Percentiles rank a stretch among this genome's conserved stretches.
phyloP scores from a whole-genome alignment of 2,329 filamentous ascomycete species.

The Phyllosticta paracitricarpa region DNA sequence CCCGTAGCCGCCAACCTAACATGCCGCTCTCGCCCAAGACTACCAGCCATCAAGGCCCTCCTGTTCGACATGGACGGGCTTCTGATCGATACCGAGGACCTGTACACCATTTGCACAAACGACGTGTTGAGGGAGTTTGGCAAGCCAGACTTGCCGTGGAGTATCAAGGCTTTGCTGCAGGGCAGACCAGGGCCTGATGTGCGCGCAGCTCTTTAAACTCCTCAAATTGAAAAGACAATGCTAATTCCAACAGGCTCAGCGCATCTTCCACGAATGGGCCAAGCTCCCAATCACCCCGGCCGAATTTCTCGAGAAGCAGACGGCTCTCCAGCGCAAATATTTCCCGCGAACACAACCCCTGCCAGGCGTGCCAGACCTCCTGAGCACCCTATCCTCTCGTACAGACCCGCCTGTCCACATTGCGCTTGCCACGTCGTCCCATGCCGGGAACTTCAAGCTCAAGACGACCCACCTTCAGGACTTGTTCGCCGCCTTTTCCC shows the following conservation, averaged over 20 bases:
- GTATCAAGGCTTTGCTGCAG: conserved; percentile 81
- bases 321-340: conserved; percentile 54
- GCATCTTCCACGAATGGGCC: conserved; percentile 72
- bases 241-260: conserved; percentile 34
- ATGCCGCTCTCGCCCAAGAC: not conserved
- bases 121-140: conserved; percentile 66
- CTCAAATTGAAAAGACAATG: not conserved
- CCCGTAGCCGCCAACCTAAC: not conserved
- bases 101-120: conserved; percentile 79
- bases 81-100: conserved; percentile 85
- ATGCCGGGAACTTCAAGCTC: conserved; percentile 60
- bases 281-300: conserved; percentile 65
- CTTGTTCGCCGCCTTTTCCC: conserved; percentile 51
- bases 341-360: conserved; percentile 71
- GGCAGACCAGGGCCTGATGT: conserved; percentile 51
- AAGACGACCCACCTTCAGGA: conserved; percentile 54
- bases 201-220: conserved; percentile 10
- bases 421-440: conserved; percentile 76
- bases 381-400: conserved; percentile 49
- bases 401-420: conserved; percentile 53
- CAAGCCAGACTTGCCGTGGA: conserved; percentile 74
- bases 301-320: conserved; percentile 53
- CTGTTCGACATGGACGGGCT: conserved; percentile 99
- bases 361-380: conserved; percentile 63
- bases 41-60: conserved; percentile 59